Evolutionary conservation across 352 stramenopile genomes (phyloP).

Genomic region (Phytophthora rubi): DNA sequence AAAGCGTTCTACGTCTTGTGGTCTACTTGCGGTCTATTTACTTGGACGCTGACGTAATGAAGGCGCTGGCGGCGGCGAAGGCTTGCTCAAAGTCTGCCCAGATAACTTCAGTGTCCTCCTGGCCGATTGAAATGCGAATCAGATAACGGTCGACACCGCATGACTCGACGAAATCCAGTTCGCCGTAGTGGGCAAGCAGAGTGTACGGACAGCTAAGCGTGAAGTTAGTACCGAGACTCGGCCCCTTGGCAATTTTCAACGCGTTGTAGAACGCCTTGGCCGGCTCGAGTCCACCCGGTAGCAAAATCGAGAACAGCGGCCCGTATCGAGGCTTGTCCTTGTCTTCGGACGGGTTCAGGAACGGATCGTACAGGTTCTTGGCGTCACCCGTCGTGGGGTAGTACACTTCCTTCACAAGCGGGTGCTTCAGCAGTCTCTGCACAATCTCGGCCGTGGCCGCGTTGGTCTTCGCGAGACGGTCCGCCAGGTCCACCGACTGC

Average conservation of each 20-base stretch:
- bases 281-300: slow-evolving; percentile 72
- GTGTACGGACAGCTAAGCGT: slow-evolving; percentile 94
- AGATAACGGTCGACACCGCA: slow-evolving; percentile 93
- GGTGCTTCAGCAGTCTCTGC: slow-evolving; percentile 69
- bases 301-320: slow-evolving; percentile 88
- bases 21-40: slow-evolving; percentile 16
- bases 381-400: slow-evolving; percentile 77
- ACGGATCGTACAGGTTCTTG: slow-evolving; percentile 70
- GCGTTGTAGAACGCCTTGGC: slow-evolving; percentile 90
- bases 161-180: slow-evolving; percentile 91
- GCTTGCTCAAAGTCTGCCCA: slow-evolving; percentile 58
- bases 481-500: slow-evolving; percentile 67
- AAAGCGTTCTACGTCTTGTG: neutral
- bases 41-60: slow-evolving; percentile 18
- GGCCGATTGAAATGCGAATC: slow-evolving; percentile 91
- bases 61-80: slow-evolving; percentile 30
- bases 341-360: slow-evolving; percentile 34
- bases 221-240: slow-evolving; percentile 95
- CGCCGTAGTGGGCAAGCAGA: slow-evolving; percentile 92
- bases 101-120: slow-evolving; percentile 86
- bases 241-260: slow-evolving; percentile 84
- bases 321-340: slow-evolving; percentile 68
- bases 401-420: slow-evolving; percentile 85
- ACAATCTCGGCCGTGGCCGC: slow-evolving; percentile 74
- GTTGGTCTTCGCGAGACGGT: slow-evolving; percentile 85